phyloP scores from a whole-genome alignment of 805 yeast genomes.

The Candida caryicola region DNA sequence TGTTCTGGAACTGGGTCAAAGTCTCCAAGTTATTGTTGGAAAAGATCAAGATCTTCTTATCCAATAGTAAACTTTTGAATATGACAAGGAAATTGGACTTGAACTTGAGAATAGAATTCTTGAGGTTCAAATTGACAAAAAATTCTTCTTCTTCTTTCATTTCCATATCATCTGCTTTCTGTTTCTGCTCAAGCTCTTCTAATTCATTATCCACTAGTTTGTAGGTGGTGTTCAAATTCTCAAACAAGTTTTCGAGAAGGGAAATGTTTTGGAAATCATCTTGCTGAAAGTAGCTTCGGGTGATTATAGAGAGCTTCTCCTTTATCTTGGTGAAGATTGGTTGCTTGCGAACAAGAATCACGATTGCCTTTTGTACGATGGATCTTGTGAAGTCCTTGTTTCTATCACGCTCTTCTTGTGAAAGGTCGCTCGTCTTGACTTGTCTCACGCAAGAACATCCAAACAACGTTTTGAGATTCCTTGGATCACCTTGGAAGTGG shows the following conservation, averaged over 20 bases:
- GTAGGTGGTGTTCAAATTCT: conserved; percentile 48
- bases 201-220: conserved; percentile 23
- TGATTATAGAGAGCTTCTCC: conserved; percentile 86
- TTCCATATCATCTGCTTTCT: conserved; percentile 12
- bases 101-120: conserved; percentile 59
- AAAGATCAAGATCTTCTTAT: conserved; percentile 70
- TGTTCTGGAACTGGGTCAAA: conserved; percentile 79
- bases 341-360: conserved; percentile 69
- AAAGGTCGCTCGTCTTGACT: conserved; percentile 58
- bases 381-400: conserved; percentile 75
- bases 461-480: conserved; percentile 64
- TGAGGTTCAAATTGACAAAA: conserved; percentile 66
- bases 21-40: conserved; percentile 73
- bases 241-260: conserved; percentile 67
- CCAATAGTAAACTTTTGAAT: conserved; percentile 75
- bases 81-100: conserved; percentile 59
- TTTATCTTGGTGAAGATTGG: conserved; percentile 87
- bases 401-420: conserved; percentile 40
- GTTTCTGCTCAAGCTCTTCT: conserved; percentile 4
- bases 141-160: conserved; percentile 31
- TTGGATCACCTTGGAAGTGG: conserved; percentile 36
- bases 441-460: conserved; percentile 94
- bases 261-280: conserved; percentile 68
- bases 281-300: conserved; percentile 82
- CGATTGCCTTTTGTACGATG: conserved; percentile 87